phyloP scores from a whole-genome alignment of 2,329 filamentous ascomycete species.

The Aureobasidium sp. region DNA sequence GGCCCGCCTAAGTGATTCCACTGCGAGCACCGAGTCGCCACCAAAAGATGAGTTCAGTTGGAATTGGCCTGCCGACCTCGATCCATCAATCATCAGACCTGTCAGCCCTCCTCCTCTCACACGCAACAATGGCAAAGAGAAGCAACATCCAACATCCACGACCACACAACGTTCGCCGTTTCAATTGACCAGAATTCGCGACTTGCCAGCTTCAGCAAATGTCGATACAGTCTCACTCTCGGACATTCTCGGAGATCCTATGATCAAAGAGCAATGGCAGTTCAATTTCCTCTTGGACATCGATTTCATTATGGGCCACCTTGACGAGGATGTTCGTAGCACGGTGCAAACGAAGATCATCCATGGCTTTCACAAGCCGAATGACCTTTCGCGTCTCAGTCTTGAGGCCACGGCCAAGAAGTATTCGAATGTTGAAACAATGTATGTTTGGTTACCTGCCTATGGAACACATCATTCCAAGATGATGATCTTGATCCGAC shows the following conservation, averaged over 20 bases:
- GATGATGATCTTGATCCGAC: conserved; percentile 76
- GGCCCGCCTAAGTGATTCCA: neutral
- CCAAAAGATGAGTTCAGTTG: neutral
- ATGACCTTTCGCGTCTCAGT: conserved; percentile 52
- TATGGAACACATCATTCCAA: conserved; percentile 85
- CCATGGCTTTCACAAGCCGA: conserved; percentile 61
- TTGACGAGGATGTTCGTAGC: conserved; percentile 50
- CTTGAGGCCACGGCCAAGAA: conserved; percentile 56
- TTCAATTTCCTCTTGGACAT: conserved; percentile 63
- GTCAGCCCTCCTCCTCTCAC: conserved; percentile 2
- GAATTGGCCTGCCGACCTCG: conserved; percentile 1
- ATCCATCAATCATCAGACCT: neutral
- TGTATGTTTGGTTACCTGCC: conserved; percentile 72
- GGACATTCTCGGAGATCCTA: conserved; percentile 65
- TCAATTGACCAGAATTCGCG: conserved; percentile 61
- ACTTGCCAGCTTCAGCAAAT: conserved; percentile 56
- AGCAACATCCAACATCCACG: neutral
- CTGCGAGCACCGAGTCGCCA: neutral
- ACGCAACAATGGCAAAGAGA: conserved; percentile 3
- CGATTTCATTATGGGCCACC: conserved; percentile 54
- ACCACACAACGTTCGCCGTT: conserved; percentile 52
- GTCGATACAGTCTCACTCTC: conserved; percentile 57
- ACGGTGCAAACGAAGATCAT: conserved; percentile 52
- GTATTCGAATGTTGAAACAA: conserved; percentile 62
- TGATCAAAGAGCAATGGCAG: conserved; percentile 65